Evolutionary conservation across 441 rosid genomes (phyloP).

Genomic region (Gossypium gossypioides): DNA sequence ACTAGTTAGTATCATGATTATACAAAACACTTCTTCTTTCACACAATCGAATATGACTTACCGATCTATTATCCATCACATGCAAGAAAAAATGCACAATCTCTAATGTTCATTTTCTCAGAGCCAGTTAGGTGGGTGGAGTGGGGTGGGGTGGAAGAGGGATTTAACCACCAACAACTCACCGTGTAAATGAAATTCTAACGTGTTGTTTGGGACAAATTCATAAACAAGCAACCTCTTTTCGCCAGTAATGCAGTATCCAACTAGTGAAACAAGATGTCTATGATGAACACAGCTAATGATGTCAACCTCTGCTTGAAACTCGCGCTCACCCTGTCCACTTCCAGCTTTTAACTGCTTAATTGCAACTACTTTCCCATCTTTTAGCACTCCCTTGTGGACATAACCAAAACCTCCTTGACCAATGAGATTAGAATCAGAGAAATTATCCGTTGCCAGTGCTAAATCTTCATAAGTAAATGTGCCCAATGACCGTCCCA

Average conservation of each 20-base stretch:
- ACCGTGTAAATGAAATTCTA: slow-evolving; percentile 61
- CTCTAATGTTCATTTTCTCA: neutral
- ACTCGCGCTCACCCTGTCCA: slow-evolving; percentile 66
- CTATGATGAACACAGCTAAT: slow-evolving; percentile 60
- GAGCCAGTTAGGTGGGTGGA: neutral
- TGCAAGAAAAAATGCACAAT: neutral
- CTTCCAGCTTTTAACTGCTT: slow-evolving; percentile 64
- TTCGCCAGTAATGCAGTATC: slow-evolving; percentile 45
- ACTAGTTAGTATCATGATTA: neutral
- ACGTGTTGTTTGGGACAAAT: slow-evolving; percentile 51
- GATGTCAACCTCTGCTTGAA: slow-evolving; percentile 55
- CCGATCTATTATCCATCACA: neutral
- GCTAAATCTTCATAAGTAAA: slow-evolving; percentile 47
- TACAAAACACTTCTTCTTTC: neutral
- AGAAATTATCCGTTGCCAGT: slow-evolving; percentile 44
- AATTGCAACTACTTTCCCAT: slow-evolving; percentile 47
- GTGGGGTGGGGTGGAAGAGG: neutral
- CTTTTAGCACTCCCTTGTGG: slow-evolving; percentile 46
- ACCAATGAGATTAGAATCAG: slow-evolving; percentile 44
- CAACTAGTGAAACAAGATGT: slow-evolving; percentile 57
- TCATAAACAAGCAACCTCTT: slow-evolving; percentile 59
- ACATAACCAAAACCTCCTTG: slow-evolving; percentile 78
- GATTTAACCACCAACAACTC: slow-evolving; percentile 11
- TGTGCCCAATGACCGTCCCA: slow-evolving; percentile 30
- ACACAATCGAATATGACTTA: neutral